Percentiles rank a stretch among this genome's conserved stretches.
Evolutionary conservation across 1,284 basidiomycete species (phyloP).

Genomic region (Tremellales sp.): DNA sequence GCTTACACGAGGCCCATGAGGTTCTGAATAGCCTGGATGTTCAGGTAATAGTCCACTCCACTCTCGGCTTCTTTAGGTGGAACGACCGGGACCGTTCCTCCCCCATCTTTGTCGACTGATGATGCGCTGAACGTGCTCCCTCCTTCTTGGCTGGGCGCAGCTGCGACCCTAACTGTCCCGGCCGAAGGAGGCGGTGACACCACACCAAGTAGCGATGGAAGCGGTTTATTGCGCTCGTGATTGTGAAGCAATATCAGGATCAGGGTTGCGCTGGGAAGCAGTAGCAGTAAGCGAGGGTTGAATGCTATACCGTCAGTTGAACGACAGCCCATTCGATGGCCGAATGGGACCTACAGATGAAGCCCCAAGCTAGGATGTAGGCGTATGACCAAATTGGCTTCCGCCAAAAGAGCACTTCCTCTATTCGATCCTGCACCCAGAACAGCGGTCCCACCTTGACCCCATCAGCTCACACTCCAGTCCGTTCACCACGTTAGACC

Average conservation of each 20-base stretch:
- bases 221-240: constrained; percentile 33
- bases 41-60: constrained; percentile 48
- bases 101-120: neutral
- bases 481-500: neutral
- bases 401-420: constrained; percentile 49
- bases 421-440: constrained; percentile 47
- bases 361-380: constrained; percentile 44
- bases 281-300: constrained; percentile 42
- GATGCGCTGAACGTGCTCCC: neutral
- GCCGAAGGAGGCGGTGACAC: constrained; percentile 7
- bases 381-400: constrained; percentile 47
- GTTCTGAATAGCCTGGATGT: constrained; percentile 50
- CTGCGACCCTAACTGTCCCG: neutral
- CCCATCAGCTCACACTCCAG: constrained; percentile 2
- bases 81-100: constrained; percentile 21
- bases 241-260: constrained; percentile 40
- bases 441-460: constrained; percentile 45
- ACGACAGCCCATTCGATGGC: neutral
- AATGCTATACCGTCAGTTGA: constrained; percentile 31
- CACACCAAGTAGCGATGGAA: constrained; percentile 36
- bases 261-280: constrained; percentile 37
- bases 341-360: constrained; percentile 36
- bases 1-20: constrained; percentile 47
- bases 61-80: constrained; percentile 43
- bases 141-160: neutral